Conservation (phyloP, 257 asterid species). For the Perilla frutescens region DNA sequence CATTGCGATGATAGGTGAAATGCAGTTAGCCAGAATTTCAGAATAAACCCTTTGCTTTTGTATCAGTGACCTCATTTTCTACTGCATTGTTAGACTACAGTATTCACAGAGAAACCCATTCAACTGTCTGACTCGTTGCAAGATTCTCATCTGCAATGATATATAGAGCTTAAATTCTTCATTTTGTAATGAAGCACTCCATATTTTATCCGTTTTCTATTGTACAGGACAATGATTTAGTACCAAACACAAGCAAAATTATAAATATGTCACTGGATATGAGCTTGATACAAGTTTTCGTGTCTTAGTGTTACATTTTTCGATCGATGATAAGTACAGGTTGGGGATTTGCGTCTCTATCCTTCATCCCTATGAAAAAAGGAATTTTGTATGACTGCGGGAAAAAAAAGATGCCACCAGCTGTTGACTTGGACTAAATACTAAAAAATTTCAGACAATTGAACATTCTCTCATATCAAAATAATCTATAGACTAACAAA, state of each 20-base stretch:
- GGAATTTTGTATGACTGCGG: too few relatives aligned
- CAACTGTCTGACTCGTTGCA: neutral
- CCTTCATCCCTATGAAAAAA: too few relatives aligned
- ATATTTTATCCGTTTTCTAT: neutral
- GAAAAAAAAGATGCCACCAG: too few relatives aligned
- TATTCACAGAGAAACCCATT: neutral
- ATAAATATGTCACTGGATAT: too few relatives aligned
- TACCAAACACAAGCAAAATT: too few relatives aligned
- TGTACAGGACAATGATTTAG: neutral
- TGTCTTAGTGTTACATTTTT: neutral
- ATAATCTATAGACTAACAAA: neutral
- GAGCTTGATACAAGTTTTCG: too few relatives aligned
- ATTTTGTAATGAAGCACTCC: too few relatives aligned
- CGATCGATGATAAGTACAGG: neutral
- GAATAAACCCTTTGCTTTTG: neutral
- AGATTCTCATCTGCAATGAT: neutral
- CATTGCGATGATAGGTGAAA: neutral
- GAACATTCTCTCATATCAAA: neutral
- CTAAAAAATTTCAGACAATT: neutral
- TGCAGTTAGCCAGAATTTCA: slow-evolving; percentile 14
- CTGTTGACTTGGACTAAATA: too few relatives aligned
- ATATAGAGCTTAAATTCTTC: slow-evolving; percentile 3
- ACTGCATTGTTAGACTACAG: slow-evolving; percentile 1
- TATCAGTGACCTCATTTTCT: neutral
- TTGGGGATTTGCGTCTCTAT: neutral